Percentiles rank a stretch among this genome's conserved stretches.
These are phyloP conservation scores for Cercospora beticola DNA, from an alignment of 2,329 filamentous ascomycete species.

Conservation along the genomic window DNA sequence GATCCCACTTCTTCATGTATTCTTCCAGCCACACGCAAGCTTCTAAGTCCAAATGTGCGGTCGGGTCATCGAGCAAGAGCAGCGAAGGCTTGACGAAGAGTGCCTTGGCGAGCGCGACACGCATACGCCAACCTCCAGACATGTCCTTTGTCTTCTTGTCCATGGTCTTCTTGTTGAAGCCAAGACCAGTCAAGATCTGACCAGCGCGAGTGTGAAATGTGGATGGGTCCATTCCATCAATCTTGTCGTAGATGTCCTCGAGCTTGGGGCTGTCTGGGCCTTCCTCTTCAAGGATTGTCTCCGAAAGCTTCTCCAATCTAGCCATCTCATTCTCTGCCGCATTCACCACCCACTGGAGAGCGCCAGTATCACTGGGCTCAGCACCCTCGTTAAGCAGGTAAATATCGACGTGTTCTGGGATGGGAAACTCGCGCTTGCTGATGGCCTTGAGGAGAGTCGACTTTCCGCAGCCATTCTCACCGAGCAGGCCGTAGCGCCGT, in stretches of 20 bases:
- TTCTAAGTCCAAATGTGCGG: conserved; percentile 97
- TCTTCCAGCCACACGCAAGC: conserved; percentile 99
- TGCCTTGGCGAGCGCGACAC: conserved; percentile 94
- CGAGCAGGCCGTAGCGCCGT: conserved; percentile 88
- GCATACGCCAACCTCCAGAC: conserved; percentile 99
- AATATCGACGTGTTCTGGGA: conserved; percentile 95
- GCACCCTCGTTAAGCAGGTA: conserved; percentile 98
- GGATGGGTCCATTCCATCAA: conserved; percentile 97
- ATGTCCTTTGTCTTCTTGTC: conserved; percentile 99
- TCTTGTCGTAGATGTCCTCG: conserved; percentile 97
- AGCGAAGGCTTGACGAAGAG: conserved; percentile 98
- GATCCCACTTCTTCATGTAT: conserved; percentile 99
- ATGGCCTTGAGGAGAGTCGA: conserved; percentile 97
- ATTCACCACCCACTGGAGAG: conserved; percentile 93
- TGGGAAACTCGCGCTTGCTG: conserved; percentile 86
- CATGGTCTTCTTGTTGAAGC: conserved; percentile 98
- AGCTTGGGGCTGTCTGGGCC: conserved; percentile 88
- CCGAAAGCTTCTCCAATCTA: conserved; percentile 81
- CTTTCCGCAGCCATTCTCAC: conserved; percentile 99
- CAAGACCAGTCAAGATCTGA: conserved; percentile 95
- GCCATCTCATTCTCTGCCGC: conserved; percentile 94
- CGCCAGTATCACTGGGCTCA: conserved; percentile 81
- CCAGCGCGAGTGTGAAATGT: conserved; percentile 95
- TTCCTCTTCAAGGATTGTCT: conserved; percentile 85
- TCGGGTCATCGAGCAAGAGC: conserved; percentile 94